Conservation (phyloP, 1,284 basidiomycete genomes). For the Abortiporus biennis region DNA sequence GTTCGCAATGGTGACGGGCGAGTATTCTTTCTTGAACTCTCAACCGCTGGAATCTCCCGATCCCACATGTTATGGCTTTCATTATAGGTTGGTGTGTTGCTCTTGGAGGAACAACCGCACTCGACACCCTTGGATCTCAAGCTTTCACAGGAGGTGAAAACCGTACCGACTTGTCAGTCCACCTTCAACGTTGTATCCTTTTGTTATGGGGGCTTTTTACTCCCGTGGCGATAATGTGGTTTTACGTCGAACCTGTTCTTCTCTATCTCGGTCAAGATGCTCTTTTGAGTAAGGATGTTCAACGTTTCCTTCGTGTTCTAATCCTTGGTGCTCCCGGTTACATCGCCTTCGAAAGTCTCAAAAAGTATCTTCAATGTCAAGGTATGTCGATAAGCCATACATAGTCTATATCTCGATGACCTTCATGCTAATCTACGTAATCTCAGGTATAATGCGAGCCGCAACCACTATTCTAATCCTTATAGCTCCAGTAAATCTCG, state of each 20-base stretch:
- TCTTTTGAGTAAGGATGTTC: slow-evolving; percentile 50
- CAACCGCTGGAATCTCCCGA: slow-evolving; percentile 25
- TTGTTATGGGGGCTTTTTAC: slow-evolving; percentile 58
- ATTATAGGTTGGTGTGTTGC: slow-evolving; percentile 65
- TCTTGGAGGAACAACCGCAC: slow-evolving; percentile 69
- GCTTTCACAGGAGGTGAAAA: slow-evolving; percentile 58
- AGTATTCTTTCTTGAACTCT: slow-evolving; percentile 32
- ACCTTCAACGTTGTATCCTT: slow-evolving; percentile 62
- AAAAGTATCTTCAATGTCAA: slow-evolving; percentile 77
- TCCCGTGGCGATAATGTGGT: slow-evolving; percentile 57
- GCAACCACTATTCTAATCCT: slow-evolving; percentile 56
- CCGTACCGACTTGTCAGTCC: slow-evolving; percentile 57
- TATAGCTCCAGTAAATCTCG: slow-evolving; percentile 59
- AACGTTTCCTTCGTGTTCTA: slow-evolving; percentile 57
- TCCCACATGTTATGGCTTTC: slow-evolving; percentile 35
- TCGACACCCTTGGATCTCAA: slow-evolving; percentile 73
- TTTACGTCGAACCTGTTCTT: slow-evolving; percentile 52
- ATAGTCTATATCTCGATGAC: background rate
- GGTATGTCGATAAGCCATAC: slow-evolving; percentile 32
- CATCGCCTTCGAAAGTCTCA: slow-evolving; percentile 70
- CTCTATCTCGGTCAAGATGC: slow-evolving; percentile 57
- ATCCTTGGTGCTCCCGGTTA: slow-evolving; percentile 64
- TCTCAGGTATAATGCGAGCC: slow-evolving; percentile 64
- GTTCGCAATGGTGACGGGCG: slow-evolving; percentile 72
- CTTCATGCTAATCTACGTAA: background rate